Evolutionary conservation across 768 basidiomycete species (phyloP), one percentile per base, ranked within the genome.

Genomic region (Crucibulum laeve): DNA sequence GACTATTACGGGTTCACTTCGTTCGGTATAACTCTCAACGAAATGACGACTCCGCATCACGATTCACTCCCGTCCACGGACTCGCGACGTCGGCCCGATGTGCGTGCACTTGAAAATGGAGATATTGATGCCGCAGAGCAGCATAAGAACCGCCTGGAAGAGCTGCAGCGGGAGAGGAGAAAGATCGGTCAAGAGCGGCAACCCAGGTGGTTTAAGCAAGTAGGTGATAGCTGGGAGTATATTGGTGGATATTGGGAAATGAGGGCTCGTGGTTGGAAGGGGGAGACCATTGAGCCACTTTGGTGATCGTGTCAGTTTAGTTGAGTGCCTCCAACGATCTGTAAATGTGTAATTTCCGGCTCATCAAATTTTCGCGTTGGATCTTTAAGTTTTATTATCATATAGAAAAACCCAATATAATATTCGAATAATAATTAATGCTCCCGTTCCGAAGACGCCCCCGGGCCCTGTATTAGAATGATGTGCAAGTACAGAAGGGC

Each of bases 221-320:
- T 71, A 25, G 73, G 70, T 19, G 83, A 84, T 34, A 83, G 87
- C 47, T 92, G 87, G 87, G 58, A 71, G 35, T 92, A 91, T 55
- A 60, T 52, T 17, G 89, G 91, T 28, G 87, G 84, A 13, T 92
- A 92, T 57, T 92, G 90, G 90, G 89, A 92, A 53, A 73, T 76
- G 25, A 74, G 85, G 51, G 69, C 71, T 40, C 70, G 65, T 37
- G 74, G 79, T 32, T 91, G 86, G 87, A 79, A 77, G 53, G 70
- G 63, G 36, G 61, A 62, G 8, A 44, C 57, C 4, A 60, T 77
- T 35, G 63, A 70, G 43, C 63, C 79, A 8, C 67, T 90, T 28
- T 90, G 87, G 87, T 89, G 68, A 80, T 37, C 18, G 7, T 37
- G 13, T 37, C 21, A 10, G 7, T 8, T 18, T 18, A 37, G 10